Evolutionary conservation across 2,329 filamentous ascomycete genomes (phyloP).

Genomic region (Coniochaeta ligniaria): DNA sequence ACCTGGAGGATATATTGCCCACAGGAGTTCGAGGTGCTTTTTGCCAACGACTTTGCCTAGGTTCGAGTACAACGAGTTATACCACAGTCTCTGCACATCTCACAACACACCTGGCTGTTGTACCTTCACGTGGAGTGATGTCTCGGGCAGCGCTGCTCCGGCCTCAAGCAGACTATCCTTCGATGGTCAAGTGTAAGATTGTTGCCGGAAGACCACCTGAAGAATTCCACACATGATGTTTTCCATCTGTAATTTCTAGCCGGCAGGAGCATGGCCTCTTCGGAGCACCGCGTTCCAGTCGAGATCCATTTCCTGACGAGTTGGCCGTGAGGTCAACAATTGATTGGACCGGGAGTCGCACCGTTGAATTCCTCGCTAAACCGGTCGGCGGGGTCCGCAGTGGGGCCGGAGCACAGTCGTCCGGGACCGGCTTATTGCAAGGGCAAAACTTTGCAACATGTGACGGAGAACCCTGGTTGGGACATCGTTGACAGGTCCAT

Average conservation of each 20-base stretch:
- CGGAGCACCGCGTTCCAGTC: neutral
- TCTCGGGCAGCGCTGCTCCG: neutral
- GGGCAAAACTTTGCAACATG: neutral
- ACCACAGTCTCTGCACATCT: neutral
- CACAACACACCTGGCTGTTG: neutral
- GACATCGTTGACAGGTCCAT: neutral
- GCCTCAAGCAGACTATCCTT: neutral
- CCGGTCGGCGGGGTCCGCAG: neutral
- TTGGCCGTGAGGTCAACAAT: neutral
- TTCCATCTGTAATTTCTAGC: neutral
- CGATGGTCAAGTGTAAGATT: neutral
- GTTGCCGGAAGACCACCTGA: neutral
- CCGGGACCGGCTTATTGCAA: neutral
- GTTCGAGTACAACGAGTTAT: neutral
- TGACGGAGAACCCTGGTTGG: neutral
- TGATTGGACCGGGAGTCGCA: neutral
- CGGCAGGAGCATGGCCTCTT: neutral
- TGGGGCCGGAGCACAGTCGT: conserved; percentile 3
- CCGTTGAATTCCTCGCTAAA: neutral
- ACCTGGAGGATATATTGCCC: neutral
- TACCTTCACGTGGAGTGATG: neutral
- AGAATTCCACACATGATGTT: neutral
- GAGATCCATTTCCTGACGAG: neutral
- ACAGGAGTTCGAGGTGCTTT: neutral
- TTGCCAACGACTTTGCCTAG: neutral